Percentiles rank a stretch among this genome's conserved stretches.
Evolutionary conservation across 2,329 filamentous ascomycete species (phyloP).

Genomic region (Dothidotthia symphoricarpi): DNA sequence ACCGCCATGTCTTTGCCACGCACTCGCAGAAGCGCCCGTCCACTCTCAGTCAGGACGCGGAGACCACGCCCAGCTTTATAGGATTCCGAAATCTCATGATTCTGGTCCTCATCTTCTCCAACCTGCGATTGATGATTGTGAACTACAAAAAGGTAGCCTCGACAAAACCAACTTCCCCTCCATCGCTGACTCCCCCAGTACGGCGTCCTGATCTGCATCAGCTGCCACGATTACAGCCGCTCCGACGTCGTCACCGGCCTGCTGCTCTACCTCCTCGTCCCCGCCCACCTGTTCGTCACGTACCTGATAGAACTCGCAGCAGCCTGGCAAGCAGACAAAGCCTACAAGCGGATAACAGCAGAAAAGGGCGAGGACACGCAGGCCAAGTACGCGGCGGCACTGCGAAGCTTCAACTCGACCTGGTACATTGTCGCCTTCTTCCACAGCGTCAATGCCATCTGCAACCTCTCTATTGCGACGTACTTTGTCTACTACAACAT

Average conservation of each 20-base stretch:
- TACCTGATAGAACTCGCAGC: constrained; percentile 86
- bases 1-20: constrained; percentile 87
- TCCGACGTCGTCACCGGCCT: constrained; percentile 75
- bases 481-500: constrained; percentile 87
- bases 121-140: constrained; percentile 90
- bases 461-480: constrained; percentile 77
- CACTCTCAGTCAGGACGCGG: constrained; percentile 80
- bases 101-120: constrained; percentile 86
- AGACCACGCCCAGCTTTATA: constrained; percentile 74
- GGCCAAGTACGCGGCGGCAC: constrained; percentile 58
- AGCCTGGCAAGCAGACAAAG: constrained; percentile 71
- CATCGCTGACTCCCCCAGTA: constrained; percentile 58
- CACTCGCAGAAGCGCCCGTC: constrained; percentile 72
- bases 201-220: constrained; percentile 87
- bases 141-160: constrained; percentile 81
- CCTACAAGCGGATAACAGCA: constrained; percentile 55
- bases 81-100: constrained; percentile 97
- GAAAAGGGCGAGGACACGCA: constrained; percentile 52
- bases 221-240: constrained; percentile 80
- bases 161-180: constrained; percentile 7
- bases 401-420: constrained; percentile 64
- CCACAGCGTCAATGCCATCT: constrained; percentile 79
- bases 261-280: constrained; percentile 80
- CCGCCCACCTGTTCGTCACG: constrained; percentile 84
- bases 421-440: constrained; percentile 80